Evolutionary conservation across 1,139 yeast genomes (phyloP), one percentile per base, ranked within the genome.

Genomic region (Pichia sp.): DNA sequence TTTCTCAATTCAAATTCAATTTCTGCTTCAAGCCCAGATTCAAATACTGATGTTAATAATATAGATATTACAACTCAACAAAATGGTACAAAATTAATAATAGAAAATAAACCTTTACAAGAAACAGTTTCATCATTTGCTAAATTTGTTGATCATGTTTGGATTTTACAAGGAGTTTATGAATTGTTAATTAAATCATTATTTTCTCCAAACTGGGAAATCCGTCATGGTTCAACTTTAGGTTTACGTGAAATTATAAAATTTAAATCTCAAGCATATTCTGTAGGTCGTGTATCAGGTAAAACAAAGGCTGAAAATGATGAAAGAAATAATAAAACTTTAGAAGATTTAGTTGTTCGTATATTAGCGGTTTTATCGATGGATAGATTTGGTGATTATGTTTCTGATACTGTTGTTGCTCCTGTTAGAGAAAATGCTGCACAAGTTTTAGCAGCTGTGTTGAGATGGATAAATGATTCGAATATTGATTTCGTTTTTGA

Each of bases 151-250:
- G 92, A 89, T 5, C 70, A 82, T 40, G 84, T 87, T 1, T 94
- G 98, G 97, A 95, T 89, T 47, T 87, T 90, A 56, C 97, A 90
- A 69, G 96, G 97, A n/a, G 82, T 92, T n/a, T 89, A 84, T 59
- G 97, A 89, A 59, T 67, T 90, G 30, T 65, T 94, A 37, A 69
- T 87, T 51, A 80, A 80, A 37, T 96, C 90, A 57, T 67, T 94
- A 48, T 87, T 87, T 60, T 83, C 84, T 54, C 94, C 87, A 38
- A 73, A 76, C 43, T 94, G 99, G 99, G 98, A 94, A 66, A 73
- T 83, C 20, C 79, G 99, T 56, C 99, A 94, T 64, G 99, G 98
- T 35, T 92, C 97, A 0, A 87, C 96, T 6, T 71, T 92, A 54
- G 98, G 98, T 0, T 69, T 94, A 39, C 74, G 98, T 60, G 98